A percentile compares a stretch with the other conserved stretches of the same genome.
These are phyloP conservation scores for Pyrus betulifolia DNA, from an alignment of 306 rosid genomes.

Conservation along the genomic window DNA sequence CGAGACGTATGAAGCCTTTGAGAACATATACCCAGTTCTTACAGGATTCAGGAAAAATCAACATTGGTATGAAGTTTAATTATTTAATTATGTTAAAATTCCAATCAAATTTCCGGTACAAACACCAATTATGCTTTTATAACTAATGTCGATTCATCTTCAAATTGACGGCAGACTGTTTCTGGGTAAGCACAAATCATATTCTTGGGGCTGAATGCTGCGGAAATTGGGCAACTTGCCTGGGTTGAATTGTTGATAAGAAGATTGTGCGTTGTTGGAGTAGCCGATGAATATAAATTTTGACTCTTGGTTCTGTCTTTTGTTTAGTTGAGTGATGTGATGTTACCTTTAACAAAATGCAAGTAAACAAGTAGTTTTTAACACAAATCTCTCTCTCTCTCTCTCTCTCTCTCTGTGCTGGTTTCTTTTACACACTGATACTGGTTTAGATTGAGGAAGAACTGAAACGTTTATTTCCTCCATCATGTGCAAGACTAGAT, in stretches of 20 bases:
- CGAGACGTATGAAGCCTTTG: constrained; percentile 89
- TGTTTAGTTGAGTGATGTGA: neutral
- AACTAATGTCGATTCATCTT: neutral
- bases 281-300: neutral
- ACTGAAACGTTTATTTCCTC: neutral
- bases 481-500: neutral
- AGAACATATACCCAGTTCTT: constrained; percentile 90
- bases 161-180: neutral
- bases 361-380: neutral
- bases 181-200: neutral
- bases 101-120: neutral
- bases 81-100: neutral
- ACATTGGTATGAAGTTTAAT: constrained; percentile 50
- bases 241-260: constrained; percentile 40
- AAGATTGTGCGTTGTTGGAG: neutral
- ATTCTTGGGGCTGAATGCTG: neutral
- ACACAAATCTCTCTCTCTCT: neutral
- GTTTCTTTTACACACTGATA: neutral
- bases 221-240: neutral
- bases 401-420: neutral
- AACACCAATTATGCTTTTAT: neutral
- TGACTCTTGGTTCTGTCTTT: neutral
- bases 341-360: neutral
- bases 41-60: constrained; percentile 88
- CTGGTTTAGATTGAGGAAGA: neutral